Percentiles rank a stretch among this genome's conserved stretches.
Evolutionary conservation across 192 early-diverging fungal genomes (phyloP).

Genomic region (Backusella tarrabulga): DNA sequence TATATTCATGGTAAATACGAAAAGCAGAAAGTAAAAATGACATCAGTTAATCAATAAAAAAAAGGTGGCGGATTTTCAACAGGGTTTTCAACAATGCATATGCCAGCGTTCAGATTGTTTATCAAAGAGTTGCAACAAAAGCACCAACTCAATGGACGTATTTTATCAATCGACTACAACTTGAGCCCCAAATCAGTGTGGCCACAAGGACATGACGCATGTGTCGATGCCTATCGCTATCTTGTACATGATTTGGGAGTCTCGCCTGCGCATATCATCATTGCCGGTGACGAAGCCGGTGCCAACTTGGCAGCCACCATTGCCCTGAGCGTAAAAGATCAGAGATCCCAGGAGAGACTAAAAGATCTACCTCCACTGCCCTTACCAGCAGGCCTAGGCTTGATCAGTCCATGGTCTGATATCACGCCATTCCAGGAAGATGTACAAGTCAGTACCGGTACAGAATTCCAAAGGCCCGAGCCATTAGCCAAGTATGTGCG

Average conservation of each 20-base stretch:
- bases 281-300: conserved; percentile 16
- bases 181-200: not conserved
- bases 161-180: conserved; percentile 11
- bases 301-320: conserved; percentile 5
- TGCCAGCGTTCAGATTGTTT: not conserved
- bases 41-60: not conserved
- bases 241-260: conserved; percentile 1
- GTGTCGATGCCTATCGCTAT: conserved; percentile 10
- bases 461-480: not conserved
- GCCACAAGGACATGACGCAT: conserved; percentile 5
- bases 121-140: not conserved
- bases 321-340: not conserved
- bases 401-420: conserved; percentile 13
- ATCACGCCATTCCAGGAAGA: not conserved
- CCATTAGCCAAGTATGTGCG: not conserved
- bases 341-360: not conserved
- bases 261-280: not conserved
- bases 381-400: conserved; percentile 9
- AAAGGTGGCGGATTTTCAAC: conserved; percentile 13
- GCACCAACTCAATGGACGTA: not conserved
- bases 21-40: not conserved
- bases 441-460: not conserved
- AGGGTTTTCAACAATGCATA: conserved; percentile 12
- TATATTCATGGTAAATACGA: conserved; percentile 19
- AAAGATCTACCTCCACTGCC: not conserved